Conservation (phyloP, 2,329 filamentous ascomycete genomes). For the Colletotrichum karsti region DNA sequence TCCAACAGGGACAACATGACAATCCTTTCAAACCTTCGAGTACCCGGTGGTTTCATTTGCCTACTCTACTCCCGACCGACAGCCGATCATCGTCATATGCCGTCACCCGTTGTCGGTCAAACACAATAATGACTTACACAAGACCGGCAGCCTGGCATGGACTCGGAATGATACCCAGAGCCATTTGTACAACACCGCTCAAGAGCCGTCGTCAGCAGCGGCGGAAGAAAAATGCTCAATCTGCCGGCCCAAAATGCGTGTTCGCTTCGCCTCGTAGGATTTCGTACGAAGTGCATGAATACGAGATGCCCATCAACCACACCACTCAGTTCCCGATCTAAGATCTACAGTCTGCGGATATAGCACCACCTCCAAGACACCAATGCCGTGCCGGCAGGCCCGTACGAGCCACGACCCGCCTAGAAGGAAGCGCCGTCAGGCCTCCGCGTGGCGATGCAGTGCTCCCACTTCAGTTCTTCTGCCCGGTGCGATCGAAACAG, state of each 20-base stretch:
- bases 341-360: slow-evolving; percentile 14
- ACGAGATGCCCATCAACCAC: slow-evolving; percentile 21
- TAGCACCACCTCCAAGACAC: slow-evolving; percentile 10
- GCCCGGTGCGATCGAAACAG: neutral
- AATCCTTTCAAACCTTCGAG: neutral
- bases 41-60: neutral
- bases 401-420: slow-evolving; percentile 7
- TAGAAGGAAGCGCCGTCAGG: neutral
- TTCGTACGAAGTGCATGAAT: slow-evolving; percentile 26
- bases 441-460: slow-evolving; percentile 18
- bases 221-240: neutral
- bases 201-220: neutral
- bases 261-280: slow-evolving; percentile 5
- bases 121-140: slow-evolving; percentile 2
- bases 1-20: slow-evolving; percentile 12
- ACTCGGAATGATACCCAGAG: neutral
- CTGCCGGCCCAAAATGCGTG: neutral
- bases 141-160: neutral
- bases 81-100: slow-evolving; percentile 2
- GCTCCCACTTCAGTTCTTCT: neutral
- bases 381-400: slow-evolving; percentile 6
- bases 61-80: slow-evolving; percentile 6
- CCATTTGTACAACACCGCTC: neutral
- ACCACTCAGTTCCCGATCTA: neutral
- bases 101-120: slow-evolving; percentile 1